phyloP scores from a whole-genome alignment of 352 stramenopile genomes.

The Pilasporangium apinafurcum region DNA sequence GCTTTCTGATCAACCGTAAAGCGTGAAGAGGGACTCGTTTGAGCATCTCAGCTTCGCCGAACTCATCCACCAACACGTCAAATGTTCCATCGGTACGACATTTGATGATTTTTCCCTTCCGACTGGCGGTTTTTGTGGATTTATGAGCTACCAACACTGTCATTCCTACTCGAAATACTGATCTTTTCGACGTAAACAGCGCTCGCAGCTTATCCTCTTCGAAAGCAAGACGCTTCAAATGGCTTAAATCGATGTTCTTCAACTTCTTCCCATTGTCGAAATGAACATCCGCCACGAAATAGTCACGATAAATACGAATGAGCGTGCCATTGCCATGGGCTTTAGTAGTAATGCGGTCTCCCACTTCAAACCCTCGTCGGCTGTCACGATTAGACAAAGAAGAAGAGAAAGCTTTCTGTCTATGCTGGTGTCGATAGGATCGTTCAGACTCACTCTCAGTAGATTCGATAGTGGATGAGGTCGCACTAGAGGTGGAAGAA shows the following conservation, averaged over 20 bases:
- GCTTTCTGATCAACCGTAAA: slow-evolving; percentile 14
- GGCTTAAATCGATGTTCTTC: slow-evolving; percentile 55
- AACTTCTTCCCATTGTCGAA: slow-evolving; percentile 49
- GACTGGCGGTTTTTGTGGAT: slow-evolving; percentile 38
- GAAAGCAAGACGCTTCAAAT: slow-evolving; percentile 14
- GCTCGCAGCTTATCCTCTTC: background rate
- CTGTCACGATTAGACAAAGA: too few relatives aligned
- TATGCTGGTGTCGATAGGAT: background rate
- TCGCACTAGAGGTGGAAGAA: background rate
- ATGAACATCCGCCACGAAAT: slow-evolving; percentile 62
- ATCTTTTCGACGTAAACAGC: too few relatives aligned
- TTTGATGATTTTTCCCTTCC: slow-evolving; percentile 36
- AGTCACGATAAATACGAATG: slow-evolving; percentile 55
- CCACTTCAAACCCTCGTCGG: slow-evolving; percentile 30
- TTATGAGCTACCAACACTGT: slow-evolving; percentile 37
- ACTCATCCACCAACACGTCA: slow-evolving; percentile 50
- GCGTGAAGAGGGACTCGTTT: slow-evolving; percentile 21
- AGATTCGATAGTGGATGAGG: slow-evolving; percentile 1
- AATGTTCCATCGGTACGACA: slow-evolving; percentile 57
- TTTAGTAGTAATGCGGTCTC: slow-evolving; percentile 37
- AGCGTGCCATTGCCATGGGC: slow-evolving; percentile 37
- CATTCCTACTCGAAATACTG: slow-evolving; percentile 13
- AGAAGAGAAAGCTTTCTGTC: too few relatives aligned
- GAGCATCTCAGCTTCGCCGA: slow-evolving; percentile 30
- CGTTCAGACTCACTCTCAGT: slow-evolving; percentile 3